Percentiles rank a stretch among this genome's conserved stretches.
Evolutionary conservation across 257 asterid species (phyloP).

Genomic region (Solanum habrochaites): DNA sequence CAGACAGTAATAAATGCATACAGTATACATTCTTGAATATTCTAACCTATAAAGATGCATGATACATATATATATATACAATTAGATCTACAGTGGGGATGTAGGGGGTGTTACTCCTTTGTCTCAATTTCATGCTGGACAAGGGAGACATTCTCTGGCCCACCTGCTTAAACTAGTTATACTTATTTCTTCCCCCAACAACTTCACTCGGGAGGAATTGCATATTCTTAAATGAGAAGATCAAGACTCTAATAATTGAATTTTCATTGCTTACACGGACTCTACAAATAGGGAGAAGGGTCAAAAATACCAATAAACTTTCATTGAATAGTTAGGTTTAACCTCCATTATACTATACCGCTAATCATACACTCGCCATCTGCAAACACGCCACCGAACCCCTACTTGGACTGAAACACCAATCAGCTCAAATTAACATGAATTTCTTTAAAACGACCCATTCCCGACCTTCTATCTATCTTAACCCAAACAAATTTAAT

Average conservation of each 20-base stretch:
- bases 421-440: background rate
- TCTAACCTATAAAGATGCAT: background rate
- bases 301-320: background rate
- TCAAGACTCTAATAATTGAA: background rate
- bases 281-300: background rate
- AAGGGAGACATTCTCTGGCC: too few relatives aligned
- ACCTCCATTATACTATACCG: background rate
- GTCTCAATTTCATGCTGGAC: background rate
- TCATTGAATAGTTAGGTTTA: too few relatives aligned
- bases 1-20: background rate
- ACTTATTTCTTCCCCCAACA: background rate
- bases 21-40: background rate
- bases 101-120: background rate
- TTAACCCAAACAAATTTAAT: background rate
- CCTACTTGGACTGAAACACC: background rate
- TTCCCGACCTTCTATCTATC: background rate
- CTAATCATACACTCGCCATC: background rate
- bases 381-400: background rate
- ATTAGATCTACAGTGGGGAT: background rate
- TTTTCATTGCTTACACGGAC: background rate
- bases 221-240: background rate
- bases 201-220: background rate
- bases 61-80: background rate
- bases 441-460: background rate
- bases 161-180: too few relatives aligned